These are phyloP conservation scores for Eustoma russellianum DNA, from an alignment of 257 asterid genomes.

Conservation along the genomic window DNA sequence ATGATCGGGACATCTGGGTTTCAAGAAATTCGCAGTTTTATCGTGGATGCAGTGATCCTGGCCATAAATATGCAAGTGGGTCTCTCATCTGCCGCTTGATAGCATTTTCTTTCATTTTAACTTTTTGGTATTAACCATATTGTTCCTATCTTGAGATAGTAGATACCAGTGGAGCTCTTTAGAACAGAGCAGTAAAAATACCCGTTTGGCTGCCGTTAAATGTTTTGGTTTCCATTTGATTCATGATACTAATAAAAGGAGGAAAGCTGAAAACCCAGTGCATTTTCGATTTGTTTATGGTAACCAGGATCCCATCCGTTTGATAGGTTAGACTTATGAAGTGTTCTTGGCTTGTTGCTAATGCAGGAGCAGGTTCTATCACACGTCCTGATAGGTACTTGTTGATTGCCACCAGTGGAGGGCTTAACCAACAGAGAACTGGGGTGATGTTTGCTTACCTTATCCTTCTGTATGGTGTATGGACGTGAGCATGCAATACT, in stretches of 20 bases:
- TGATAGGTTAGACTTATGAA: conserved; percentile 2
- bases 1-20: conserved; percentile 71
- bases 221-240: background rate
- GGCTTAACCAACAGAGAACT: conserved; percentile 95
- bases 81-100: conserved; percentile 3
- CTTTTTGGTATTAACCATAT: background rate
- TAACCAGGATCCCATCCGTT: background rate
- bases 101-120: too few species aligned
- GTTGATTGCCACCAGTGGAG: conserved; percentile 94
- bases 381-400: conserved; percentile 60
- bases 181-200: background rate
- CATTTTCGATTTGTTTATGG: background rate
- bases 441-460: conserved; percentile 49
- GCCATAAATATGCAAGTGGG: conserved; percentile 62
- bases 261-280: background rate
- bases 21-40: conserved; percentile 52
- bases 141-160: background rate
- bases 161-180: too few species aligned
- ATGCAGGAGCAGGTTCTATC: conserved; percentile 54
- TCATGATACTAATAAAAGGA: background rate
- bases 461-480: background rate
- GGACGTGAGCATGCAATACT: background rate
- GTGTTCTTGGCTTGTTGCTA: conserved; percentile 8
- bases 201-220: background rate
- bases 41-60: conserved; percentile 73